These are phyloP conservation scores for Enterospora canceri DNA, from an alignment of 371 early-diverging fungal species.

Conservation along the genomic window DNA sequence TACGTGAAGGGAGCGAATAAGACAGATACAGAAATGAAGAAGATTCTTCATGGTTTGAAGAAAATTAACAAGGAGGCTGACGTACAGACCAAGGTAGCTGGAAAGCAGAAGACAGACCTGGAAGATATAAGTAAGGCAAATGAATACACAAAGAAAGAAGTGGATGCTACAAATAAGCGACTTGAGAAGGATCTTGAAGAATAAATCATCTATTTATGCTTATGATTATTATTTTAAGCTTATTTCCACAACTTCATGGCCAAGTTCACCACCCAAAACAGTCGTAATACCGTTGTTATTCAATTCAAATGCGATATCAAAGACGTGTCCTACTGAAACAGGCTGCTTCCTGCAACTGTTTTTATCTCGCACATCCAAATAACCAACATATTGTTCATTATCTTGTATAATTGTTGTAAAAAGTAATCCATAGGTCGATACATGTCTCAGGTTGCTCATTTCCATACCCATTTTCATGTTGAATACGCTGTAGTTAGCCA, in stretches of 20 bases:
- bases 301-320: neutral
- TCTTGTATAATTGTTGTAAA: slow-evolving; percentile 24
- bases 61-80: slow-evolving; percentile 37
- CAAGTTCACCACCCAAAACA: neutral
- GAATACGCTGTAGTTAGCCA: slow-evolving; percentile 20
- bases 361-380: slow-evolving; percentile 32
- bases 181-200: slow-evolving; percentile 23
- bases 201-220: neutral
- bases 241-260: neutral
- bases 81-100: slow-evolving; percentile 26
- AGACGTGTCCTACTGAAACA: neutral
- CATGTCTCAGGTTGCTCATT: slow-evolving; percentile 12
- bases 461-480: slow-evolving; percentile 8
- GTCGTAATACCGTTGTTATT: neutral
- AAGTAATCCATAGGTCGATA: neutral
- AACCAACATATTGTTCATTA: slow-evolving; percentile 25
- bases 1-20: slow-evolving; percentile 35
- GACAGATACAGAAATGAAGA: slow-evolving; percentile 43
- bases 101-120: slow-evolving; percentile 37
- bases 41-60: slow-evolving; percentile 22
- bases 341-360: slow-evolving; percentile 18
- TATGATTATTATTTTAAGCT: neutral
- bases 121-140: slow-evolving; percentile 37
- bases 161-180: slow-evolving; percentile 37
- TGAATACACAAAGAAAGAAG: slow-evolving; percentile 29